Conservation (phyloP, 225 moss, liverwort and hornwort species). For the Sphagnum contortum region DNA sequence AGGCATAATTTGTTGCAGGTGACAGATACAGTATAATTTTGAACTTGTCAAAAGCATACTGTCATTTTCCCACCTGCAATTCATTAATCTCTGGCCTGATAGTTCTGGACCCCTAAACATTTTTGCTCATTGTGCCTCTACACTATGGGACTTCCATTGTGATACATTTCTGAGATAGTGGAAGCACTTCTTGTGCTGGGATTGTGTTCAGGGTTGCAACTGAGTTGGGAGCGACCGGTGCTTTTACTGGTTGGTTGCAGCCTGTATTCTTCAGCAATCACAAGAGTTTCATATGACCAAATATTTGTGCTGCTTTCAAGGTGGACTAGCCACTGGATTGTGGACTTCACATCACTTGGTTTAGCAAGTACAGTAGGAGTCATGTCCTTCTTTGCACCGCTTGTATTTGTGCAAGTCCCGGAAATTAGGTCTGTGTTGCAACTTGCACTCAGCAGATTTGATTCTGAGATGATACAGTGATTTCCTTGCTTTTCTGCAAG, state of each 20-base stretch:
- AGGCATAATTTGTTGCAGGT: too few relatives aligned
- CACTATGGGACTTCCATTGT: too few relatives aligned
- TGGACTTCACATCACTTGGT: constrained; percentile 44
- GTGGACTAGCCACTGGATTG: constrained; percentile 13
- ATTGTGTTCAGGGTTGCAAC: constrained; percentile 25
- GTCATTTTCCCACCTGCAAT: too few relatives aligned
- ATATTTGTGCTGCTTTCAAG: constrained; percentile 20
- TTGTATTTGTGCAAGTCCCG: constrained; percentile 35
- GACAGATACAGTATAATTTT: too few relatives aligned
- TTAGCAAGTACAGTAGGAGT: constrained; percentile 51
- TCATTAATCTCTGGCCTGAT: too few relatives aligned
- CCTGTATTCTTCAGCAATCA: constrained; percentile 29
- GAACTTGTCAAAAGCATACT: too few relatives aligned
- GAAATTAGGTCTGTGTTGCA: constrained; percentile 49
- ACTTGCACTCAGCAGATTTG: constrained; percentile 24
- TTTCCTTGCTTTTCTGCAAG: too few relatives aligned
- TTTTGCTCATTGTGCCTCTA: too few relatives aligned
- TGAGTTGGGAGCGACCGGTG: constrained; percentile 56
- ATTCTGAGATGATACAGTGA: not conserved
- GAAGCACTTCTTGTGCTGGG: not conserved
- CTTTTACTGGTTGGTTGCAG: constrained; percentile 23
- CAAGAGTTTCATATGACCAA: constrained; percentile 23
- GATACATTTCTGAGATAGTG: too few relatives aligned
- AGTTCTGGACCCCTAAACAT: too few relatives aligned
- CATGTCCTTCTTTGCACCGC: constrained; percentile 42